A percentile compares a stretch with the other conserved stretches of the same genome.
These are phyloP conservation scores for Cyclotella baltica DNA, from an alignment of 108 stramenopile species.

Conservation along the genomic window DNA sequence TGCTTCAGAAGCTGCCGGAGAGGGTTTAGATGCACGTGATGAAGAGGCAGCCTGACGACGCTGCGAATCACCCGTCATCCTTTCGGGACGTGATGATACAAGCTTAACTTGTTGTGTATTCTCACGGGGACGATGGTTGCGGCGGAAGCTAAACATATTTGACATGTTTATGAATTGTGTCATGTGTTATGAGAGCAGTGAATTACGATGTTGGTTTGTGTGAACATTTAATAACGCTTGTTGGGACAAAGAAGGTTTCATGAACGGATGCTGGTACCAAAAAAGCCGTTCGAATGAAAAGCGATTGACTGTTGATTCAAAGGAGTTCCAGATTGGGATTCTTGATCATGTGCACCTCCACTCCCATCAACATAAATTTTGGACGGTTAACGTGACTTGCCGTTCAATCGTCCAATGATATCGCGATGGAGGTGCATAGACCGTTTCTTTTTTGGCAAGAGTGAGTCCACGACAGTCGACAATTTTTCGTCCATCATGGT, in stretches of 20 bases:
- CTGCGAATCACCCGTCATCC: neutral
- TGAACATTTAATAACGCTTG: no score
- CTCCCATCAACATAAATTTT: neutral
- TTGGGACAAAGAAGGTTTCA: neutral
- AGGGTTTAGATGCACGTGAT: neutral
- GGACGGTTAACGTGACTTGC: neutral
- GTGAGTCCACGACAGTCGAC: no score
- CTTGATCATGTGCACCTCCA: neutral
- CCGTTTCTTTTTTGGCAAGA: constrained; percentile 1
- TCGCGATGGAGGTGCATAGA: neutral
- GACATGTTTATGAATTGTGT: no score
- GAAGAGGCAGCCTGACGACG: neutral
- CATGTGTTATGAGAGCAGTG: no score
- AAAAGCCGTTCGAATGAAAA: neutral
- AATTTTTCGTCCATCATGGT: no score
- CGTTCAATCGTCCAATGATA: neutral
- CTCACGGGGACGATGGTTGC: no score
- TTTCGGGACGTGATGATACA: neutral
- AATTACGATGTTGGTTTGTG: neutral
- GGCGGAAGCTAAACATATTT: no score
- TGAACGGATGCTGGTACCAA: neutral
- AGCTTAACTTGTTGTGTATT: no score
- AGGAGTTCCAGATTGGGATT: neutral
- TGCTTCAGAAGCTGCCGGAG: neutral
- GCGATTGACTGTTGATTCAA: neutral